Base-by-base conservation (phyloP, 1,284 basidiomycete genomes). In the Papiliotrema fonsecae region DNA sequence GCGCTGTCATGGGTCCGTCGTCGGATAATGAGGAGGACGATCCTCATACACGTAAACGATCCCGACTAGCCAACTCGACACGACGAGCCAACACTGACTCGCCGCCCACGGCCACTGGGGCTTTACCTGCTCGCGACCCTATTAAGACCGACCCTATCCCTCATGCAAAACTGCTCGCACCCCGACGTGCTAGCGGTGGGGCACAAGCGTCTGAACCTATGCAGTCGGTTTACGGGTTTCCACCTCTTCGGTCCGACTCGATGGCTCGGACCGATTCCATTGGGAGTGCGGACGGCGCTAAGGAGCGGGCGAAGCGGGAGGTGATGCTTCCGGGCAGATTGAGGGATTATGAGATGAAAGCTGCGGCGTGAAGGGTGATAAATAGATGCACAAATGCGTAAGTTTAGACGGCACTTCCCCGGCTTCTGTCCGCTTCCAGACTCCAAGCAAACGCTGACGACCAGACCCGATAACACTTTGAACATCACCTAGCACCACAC, bases 331-430 rank as follows among this genome's bases (percentile, higher is more conserved):
- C 65, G 4, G 58, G 57, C 27, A 51, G 64, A 28, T 52, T 68
- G 56, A 61, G 58, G 39, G 65, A 68, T 52, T 68, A 67, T 35
- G 60, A 60, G 18, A 54, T 58, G 38, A 50, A 49, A 26, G 49
- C 51, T 27, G 49, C 40, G 13, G 36, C 24, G 34, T 7, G n/a
- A n/a, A n/a, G n/a, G n/a, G n/a, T n/a, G n/a, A n/a, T n/a, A n/a
- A n/a, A n/a, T n/a, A n/a, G n/a, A 11, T 25, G 25, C 40, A 22
- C 26, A 42, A 24, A 19, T 38, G 36, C 14, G 36, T 38, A 10
- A 38, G n/a, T n/a, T n/a, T n/a, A n/a, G n/a, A n/a, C n/a, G n/a
- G n/a, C n/a, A n/a, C n/a, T n/a, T n/a, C n/a, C n/a, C n/a, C n/a
- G n/a, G n/a, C n/a, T n/a, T n/a, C n/a, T n/a, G n/a, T n/a, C n/a